Percentiles rank a stretch among this genome's conserved stretches.
Evolutionary conservation across 805 yeast species (phyloP).

Genomic region (Zygoascus bituminiphila): DNA sequence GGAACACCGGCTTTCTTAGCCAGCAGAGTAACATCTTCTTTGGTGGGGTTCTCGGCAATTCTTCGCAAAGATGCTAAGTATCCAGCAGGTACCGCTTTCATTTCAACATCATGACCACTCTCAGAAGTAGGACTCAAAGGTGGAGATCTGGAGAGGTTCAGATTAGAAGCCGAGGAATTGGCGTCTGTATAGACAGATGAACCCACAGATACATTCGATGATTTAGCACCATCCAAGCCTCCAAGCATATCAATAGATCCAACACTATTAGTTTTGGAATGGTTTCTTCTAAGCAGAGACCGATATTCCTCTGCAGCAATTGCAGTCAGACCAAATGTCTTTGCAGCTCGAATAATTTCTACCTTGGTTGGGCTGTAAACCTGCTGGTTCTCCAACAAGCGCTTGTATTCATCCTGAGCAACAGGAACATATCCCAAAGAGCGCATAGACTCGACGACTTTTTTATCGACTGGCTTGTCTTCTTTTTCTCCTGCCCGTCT

Average conservation of each 20-base stretch:
- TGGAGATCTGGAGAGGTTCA: not conserved
- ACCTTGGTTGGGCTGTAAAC: conserved; percentile 28
- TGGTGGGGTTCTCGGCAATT: conserved; percentile 26
- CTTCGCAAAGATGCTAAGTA: conserved; percentile 25
- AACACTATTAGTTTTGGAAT: conserved; percentile 8
- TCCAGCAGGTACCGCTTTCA: conserved; percentile 25
- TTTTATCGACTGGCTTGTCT: conserved; percentile 10
- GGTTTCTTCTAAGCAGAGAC: conserved; percentile 24
- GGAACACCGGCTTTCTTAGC: conserved; percentile 19
- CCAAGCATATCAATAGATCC: conserved; percentile 4
- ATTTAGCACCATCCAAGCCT: not conserved
- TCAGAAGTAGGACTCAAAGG: not conserved
- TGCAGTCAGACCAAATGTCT: conserved; percentile 36
- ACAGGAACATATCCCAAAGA: conserved; percentile 29
- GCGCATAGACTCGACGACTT: conserved; percentile 24
- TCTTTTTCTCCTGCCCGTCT: conserved; percentile 13
- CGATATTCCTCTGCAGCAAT: conserved; percentile 39
- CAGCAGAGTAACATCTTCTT: conserved; percentile 21
- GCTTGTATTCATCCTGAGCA: conserved; percentile 30
- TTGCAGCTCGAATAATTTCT: conserved; percentile 32
- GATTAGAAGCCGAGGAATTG: not conserved
- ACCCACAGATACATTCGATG: not conserved
- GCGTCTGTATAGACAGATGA: conserved; percentile 1
- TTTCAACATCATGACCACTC: conserved; percentile 11
- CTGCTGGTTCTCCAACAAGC: conserved; percentile 24